These are phyloP conservation scores for Mycena galopus DNA, from an alignment of 768 basidiomycete species.

Conservation along the genomic window DNA sequence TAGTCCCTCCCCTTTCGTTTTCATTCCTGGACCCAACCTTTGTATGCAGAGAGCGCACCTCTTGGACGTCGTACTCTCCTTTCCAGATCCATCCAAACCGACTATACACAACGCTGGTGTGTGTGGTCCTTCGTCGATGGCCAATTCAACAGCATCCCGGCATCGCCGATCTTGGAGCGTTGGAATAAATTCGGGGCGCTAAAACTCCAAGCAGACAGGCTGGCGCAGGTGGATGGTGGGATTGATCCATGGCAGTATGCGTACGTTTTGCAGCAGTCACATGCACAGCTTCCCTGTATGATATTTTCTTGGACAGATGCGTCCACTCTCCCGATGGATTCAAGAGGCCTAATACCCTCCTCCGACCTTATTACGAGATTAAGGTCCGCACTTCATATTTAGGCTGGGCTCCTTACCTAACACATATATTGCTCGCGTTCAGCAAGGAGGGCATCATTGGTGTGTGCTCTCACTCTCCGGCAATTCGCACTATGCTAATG, in stretches of 20 bases:
- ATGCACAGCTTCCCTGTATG: background rate
- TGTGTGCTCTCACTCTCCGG: background rate
- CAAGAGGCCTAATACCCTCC: constrained; percentile 15
- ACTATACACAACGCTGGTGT: constrained; percentile 11
- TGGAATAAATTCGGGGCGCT: constrained; percentile 31
- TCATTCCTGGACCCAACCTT: background rate
- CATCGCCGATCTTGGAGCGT: constrained; percentile 24
- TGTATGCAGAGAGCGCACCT: constrained; percentile 19
- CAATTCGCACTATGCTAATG: background rate
- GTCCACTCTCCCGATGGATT: constrained; percentile 30
- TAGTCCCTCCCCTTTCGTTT: constrained; percentile 1
- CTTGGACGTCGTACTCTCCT: constrained; percentile 21
- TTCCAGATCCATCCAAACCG: constrained; percentile 24
- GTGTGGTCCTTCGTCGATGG: constrained; percentile 21
- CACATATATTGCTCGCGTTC: background rate
- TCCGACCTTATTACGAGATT: constrained; percentile 30
- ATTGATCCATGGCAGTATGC: constrained; percentile 34
- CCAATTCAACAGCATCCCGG: constrained; percentile 20
- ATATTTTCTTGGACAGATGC: constrained; percentile 21
- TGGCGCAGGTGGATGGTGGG: constrained; percentile 30
- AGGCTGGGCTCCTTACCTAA: constrained; percentile 4
- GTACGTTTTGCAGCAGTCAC: constrained; percentile 7
- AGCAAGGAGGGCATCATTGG: constrained; percentile 33
- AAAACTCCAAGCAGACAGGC: constrained; percentile 22
- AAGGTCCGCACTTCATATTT: constrained; percentile 4